These are phyloP conservation scores for Moesziomyces parantarcticus DNA, from an alignment of 1,284 basidiomycete genomes.

Conservation along the genomic window DNA sequence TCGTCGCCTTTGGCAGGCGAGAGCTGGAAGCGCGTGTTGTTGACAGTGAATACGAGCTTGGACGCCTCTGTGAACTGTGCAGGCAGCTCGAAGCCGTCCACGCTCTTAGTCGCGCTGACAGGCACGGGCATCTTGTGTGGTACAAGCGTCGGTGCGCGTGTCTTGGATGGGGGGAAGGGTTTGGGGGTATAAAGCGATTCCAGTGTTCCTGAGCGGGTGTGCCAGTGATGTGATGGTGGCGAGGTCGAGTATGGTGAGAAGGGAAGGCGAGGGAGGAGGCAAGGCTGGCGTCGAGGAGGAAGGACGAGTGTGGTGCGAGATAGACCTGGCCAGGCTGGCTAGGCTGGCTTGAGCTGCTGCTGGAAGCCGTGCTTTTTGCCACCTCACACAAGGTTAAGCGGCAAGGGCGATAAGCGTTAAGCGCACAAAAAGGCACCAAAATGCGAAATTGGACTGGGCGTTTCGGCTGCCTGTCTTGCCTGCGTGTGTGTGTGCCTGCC, in stretches of 20 bases:
- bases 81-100: slow-evolving; percentile 47
- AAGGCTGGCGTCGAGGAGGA: not conserved
- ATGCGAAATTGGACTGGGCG: too few relatives aligned
- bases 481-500: too few relatives aligned
- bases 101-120: slow-evolving; percentile 10
- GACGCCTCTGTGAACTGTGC: slow-evolving; percentile 22
- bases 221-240: too few relatives aligned
- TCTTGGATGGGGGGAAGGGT: too few relatives aligned
- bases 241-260: too few relatives aligned
- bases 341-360: too few relatives aligned
- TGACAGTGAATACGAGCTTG: slow-evolving; percentile 50
- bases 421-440: too few relatives aligned
- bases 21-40: slow-evolving; percentile 47
- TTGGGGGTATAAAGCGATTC: too few relatives aligned
- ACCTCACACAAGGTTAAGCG: slow-evolving; percentile 5
- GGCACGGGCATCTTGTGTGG: slow-evolving; percentile 26
- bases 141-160: not conserved
- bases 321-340: too few relatives aligned
- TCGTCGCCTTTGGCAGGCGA: slow-evolving; percentile 40
- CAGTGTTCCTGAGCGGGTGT: too few relatives aligned
- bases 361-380: slow-evolving; percentile 12
- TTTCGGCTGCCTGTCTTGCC: too few relatives aligned
- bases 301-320: not conserved
- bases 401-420: too few relatives aligned
- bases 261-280: not conserved